Base-by-base conservation (phyloP, 1,284 basidiomycete genomes). In the Cystobasidiaceae sp. region DNA sequence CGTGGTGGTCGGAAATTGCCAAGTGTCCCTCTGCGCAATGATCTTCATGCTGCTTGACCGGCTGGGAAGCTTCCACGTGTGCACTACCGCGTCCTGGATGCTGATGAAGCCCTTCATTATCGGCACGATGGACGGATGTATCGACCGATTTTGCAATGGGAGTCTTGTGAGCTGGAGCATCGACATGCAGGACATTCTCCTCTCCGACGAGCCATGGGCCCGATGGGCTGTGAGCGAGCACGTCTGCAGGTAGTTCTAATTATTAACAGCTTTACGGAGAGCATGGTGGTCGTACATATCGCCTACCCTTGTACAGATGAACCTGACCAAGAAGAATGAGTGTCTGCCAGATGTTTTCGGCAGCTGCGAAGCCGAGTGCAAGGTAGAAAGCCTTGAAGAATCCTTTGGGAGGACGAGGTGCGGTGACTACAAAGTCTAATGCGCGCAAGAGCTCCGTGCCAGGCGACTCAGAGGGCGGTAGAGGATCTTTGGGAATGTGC, bases 351-450 rank as follows among this genome's bases (percentile, higher is more conserved):
- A 64, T 37, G 21, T 44, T 64, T 19, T 64, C 61, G 6, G 61
- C 51, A 39, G 61, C 51, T 27, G 61, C 61, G 23, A 64, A 64
- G 5, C 61, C 61, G 5, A 64, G 52, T n/a, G 61, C 51, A 13
- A 64, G 52, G 25, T 64, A 41, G 33, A 64, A 64, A 6, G 61
- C 61, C 19, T 32, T 64, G 43, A 64, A 64, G 52, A 64, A 64
- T 15, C 61, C 61, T 32, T 64, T 55, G 1, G 61, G 61, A 2
- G 61, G 61, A 25, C 51, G 39, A n/a, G 61, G 51, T 48, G 51
- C 51, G 13, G 61, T 21, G 5, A 30, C 34, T 9, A 51, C 39
- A 19, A 55, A 4, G 6, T 34, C 39, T 0, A 28, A 56, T 8
- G 17, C 39, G 19, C 5, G 11, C n/a, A 56, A 9, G 17, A n/a